Base-by-base conservation (phyloP, 2,329 filamentous ascomycete species). In the Claviceps sp. region DNA sequence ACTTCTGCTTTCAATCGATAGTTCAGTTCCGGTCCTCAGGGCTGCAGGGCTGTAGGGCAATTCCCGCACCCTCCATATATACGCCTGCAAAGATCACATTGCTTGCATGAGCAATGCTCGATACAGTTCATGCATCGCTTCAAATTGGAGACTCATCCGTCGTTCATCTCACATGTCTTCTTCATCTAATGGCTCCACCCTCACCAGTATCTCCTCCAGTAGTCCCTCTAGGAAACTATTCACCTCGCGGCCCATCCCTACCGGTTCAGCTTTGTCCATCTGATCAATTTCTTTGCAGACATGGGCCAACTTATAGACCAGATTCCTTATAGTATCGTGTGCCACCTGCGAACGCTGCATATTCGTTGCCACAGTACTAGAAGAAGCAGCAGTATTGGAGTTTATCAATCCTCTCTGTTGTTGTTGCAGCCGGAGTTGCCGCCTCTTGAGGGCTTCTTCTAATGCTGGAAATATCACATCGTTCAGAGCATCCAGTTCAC, bases 381-480 rank as follows among this genome's bases (percentile, higher is more conserved):
- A 66, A 44, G 66, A 65, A 14, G 22, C 3, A 45, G 40, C 17
- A 39, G 46, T 13, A 13, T 13, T 13, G 2, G 47, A 26, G 7
- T 34, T 44, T 56, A 67, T 62, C 11, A 55, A 64, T 38, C 69
- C 63, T 39, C 71, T 70, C 24, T 24, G 24, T 56, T 75, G 72
- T 45, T 76, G 75, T 61, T 80, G 79, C 50, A 84, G 69, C 41
- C 78, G 73, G 57, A 77, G 76, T 63, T 81, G 78, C 50, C 93
- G 85, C 50, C 93, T 80, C 65, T 89, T 88, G 19, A 97, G 80
- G 7, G 93, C 89, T 58, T 93, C 87, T 67, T 95, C 89, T 2
- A 98, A 77, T 2, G 93, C 91, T 0, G 93, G 93, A 56, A 97
- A 83, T 40, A 98, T 88, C 49, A 98, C 91, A 59, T 91, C 88